Evolutionary conservation across 768 basidiomycete species (phyloP).

Genomic region (Calocera cornea): DNA sequence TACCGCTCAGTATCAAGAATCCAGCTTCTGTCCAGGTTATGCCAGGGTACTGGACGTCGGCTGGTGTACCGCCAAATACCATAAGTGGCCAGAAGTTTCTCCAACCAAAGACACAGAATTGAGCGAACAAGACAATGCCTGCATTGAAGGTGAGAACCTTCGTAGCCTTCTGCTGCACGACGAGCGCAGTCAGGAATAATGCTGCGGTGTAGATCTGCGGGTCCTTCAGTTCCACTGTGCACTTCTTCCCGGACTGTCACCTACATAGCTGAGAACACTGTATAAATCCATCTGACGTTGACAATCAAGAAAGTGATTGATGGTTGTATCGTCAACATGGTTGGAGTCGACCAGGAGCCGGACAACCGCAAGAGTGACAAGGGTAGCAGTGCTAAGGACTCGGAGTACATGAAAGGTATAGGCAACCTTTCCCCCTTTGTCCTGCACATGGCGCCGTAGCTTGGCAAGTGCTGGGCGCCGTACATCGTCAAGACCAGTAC

Average conservation of each 20-base stretch:
- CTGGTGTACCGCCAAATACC: constrained; percentile 38
- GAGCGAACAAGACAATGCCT: neutral
- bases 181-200: neutral
- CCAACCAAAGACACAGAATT: constrained; percentile 5
- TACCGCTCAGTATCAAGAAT: constrained; percentile 32
- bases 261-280: neutral
- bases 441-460: neutral
- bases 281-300: neutral
- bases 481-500: neutral
- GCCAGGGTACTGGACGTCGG: constrained; percentile 36
- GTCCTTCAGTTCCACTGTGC: neutral
- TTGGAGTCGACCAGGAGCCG: neutral
- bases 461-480: neutral
- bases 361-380: neutral
- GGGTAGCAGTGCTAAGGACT: neutral
- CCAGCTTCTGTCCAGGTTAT: constrained; percentile 42
- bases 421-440: neutral
- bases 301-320: neutral
- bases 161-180: neutral
- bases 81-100: constrained; percentile 40
- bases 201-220: neutral
- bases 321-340: neutral
- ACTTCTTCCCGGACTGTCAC: neutral
- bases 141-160: neutral
- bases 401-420: neutral